phyloP scores from a whole-genome alignment of 495 filamentous ascomycete genomes.

The Talaromyces trachyspermus region DNA sequence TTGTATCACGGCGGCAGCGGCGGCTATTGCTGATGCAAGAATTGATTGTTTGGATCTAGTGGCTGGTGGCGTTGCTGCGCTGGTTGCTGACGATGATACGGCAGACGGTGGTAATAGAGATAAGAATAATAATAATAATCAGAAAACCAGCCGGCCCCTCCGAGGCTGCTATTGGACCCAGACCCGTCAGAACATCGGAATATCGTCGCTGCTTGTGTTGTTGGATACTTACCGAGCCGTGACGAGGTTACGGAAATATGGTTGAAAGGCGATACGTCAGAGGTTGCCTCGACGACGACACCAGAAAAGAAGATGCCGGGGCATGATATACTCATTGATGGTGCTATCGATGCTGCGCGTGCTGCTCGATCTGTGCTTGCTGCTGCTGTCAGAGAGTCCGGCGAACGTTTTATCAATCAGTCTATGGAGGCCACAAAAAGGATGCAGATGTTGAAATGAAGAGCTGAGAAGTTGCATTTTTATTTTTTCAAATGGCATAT shows the following conservation, averaged over 20 bases:
- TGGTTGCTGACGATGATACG: constrained; percentile 46
- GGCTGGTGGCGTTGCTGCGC: constrained; percentile 78
- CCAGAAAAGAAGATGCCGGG: constrained; percentile 21
- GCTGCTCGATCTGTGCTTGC: constrained; percentile 51
- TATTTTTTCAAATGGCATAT: neutral
- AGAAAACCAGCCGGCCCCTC: constrained; percentile 12
- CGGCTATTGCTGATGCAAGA: constrained; percentile 90
- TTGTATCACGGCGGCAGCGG: constrained; percentile 89
- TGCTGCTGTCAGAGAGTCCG: constrained; percentile 50
- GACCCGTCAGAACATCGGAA: constrained; percentile 66
- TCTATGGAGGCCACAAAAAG: neutral
- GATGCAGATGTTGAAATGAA: constrained; percentile 10
- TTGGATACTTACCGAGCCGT: constrained; percentile 79
- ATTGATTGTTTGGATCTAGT: constrained; percentile 94
- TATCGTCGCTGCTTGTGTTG: constrained; percentile 72
- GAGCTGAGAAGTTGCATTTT: neutral
- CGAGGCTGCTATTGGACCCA: constrained; percentile 70
- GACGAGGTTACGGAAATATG: constrained; percentile 93
- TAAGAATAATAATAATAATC: neutral
- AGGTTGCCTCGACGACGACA: constrained; percentile 20
- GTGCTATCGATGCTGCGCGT: constrained; percentile 55
- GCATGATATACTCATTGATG: constrained; percentile 52
- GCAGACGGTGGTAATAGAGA: constrained; percentile 3
- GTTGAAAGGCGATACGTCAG: constrained; percentile 69
- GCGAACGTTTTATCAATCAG: constrained; percentile 24